A percentile compares a stretch with the other conserved stretches of the same genome.
These are phyloP conservation scores for Purshia tridentata DNA, from an alignment of 306 rosid species.

Conservation along the genomic window DNA sequence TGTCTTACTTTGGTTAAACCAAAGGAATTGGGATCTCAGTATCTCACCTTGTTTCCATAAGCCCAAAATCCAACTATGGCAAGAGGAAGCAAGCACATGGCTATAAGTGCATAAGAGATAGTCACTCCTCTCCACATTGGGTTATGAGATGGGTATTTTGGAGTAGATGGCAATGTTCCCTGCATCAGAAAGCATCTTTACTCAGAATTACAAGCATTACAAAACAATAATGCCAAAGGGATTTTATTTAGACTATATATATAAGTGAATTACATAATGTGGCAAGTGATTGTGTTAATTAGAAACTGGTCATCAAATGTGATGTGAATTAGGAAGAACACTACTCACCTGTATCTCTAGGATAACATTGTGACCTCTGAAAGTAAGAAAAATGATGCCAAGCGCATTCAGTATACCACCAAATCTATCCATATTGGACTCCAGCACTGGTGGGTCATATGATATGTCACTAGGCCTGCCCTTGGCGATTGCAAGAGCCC, in stretches of 20 bases:
- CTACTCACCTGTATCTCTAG: slow-evolving; percentile 74
- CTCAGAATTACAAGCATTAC: background rate
- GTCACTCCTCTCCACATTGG: slow-evolving; percentile 56
- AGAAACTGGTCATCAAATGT: too few species aligned
- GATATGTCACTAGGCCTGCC: slow-evolving; percentile 8
- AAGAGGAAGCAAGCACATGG: slow-evolving; percentile 52
- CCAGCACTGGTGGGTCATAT: background rate
- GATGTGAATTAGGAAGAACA: background rate
- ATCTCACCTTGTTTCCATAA: slow-evolving; percentile 55
- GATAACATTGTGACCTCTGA: slow-evolving; percentile 70
- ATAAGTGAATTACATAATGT: too few species aligned
- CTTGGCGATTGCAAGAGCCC: slow-evolving; percentile 9
- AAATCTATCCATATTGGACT: slow-evolving; percentile 22
- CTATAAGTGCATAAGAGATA: slow-evolving; percentile 42
- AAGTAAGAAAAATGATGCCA: slow-evolving; percentile 49
- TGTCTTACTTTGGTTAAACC: background rate
- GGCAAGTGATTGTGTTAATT: too few species aligned
- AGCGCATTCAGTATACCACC: slow-evolving; percentile 43
- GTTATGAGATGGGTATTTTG: slow-evolving; percentile 29
- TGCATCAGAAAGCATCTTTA: slow-evolving; percentile 21
- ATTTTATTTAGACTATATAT: too few species aligned
- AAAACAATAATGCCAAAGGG: too few species aligned
- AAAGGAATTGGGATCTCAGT: background rate
- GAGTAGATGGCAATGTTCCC: slow-evolving; percentile 68
- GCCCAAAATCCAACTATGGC: slow-evolving; percentile 68